phyloP scores from a whole-genome alignment of 139 green algal genomes.

The Spirogloea muscicola region DNA sequence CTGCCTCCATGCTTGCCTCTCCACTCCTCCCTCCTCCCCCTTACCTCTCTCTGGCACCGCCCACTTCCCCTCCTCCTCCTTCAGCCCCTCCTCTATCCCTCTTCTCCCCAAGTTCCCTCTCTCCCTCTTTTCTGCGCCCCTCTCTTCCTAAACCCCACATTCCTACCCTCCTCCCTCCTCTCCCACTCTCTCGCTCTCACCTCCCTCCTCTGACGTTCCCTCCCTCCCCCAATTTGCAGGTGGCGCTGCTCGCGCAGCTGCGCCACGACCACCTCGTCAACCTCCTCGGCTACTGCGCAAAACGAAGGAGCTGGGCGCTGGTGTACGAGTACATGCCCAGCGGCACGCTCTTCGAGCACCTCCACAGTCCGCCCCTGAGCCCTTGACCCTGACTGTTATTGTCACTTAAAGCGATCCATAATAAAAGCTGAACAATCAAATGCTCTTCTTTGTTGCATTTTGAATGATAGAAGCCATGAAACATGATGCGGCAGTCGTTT shows the following conservation, averaged over 20 bases:
- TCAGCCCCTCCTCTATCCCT: background rate
- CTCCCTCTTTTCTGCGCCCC: background rate
- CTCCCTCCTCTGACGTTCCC: background rate
- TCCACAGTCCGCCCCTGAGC: background rate
- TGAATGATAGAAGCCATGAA: too few species aligned
- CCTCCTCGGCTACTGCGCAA: constrained; percentile 34
- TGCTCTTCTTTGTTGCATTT: too few species aligned
- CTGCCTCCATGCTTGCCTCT: background rate
- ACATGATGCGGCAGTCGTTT: too few species aligned
- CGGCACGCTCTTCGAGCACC: background rate
- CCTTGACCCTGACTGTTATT: background rate
- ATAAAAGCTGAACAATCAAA: too few species aligned
- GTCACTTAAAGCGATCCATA: too few species aligned
- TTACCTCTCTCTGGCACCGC: background rate
- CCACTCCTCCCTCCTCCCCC: background rate
- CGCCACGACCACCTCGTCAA: constrained; percentile 33
- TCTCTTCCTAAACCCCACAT: background rate
- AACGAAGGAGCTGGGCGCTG: constrained; percentile 17
- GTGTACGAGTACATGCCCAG: constrained; percentile 39
- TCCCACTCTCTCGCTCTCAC: constrained; percentile 1
- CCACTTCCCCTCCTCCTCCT: background rate
- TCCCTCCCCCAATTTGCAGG: background rate
- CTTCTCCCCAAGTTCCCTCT: background rate
- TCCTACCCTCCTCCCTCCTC: background rate
- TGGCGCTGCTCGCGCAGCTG: constrained; percentile 22